Percentiles rank a stretch among this genome's conserved stretches.
Evolutionary conservation across 1,284 basidiomycete genomes (phyloP).

Genomic region (Chalciporus sp.): DNA sequence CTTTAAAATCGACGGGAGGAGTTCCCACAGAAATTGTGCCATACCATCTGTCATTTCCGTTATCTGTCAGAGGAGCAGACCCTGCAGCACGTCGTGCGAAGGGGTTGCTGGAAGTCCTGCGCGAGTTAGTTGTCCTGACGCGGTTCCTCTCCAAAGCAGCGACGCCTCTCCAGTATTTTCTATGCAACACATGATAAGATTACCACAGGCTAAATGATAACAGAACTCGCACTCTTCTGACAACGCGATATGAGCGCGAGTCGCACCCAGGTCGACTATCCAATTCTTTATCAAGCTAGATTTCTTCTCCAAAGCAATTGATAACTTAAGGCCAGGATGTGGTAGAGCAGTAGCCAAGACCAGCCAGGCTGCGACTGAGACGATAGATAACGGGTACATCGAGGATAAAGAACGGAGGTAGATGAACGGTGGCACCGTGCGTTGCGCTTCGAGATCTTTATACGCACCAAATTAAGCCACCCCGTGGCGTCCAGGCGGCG

Average conservation of each 20-base stretch:
- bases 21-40: constrained; percentile 28
- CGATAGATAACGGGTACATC: constrained; percentile 19
- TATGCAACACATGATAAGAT: constrained; percentile 13
- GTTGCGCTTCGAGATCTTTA: constrained; percentile 6
- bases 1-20: constrained; percentile 18
- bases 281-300: constrained; percentile 18
- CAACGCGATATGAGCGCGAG: constrained; percentile 16
- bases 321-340: constrained; percentile 7
- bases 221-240: constrained; percentile 17
- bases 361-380: constrained; percentile 13
- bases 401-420: constrained; percentile 1
- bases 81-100: constrained; percentile 9
- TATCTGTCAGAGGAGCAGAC: constrained; percentile 15
- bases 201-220: too few species aligned
- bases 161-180: constrained; percentile 25
- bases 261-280: constrained; percentile 15
- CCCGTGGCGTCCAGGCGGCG: constrained; percentile 2
- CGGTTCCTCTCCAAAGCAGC: constrained; percentile 7
- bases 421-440: not conserved
- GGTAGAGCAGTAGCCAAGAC: constrained; percentile 19
- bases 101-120: not conserved
- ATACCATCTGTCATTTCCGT: constrained; percentile 25
- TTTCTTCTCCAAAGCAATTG: constrained; percentile 23
- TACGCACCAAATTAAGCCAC: constrained; percentile 1
- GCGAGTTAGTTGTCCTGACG: not conserved